These are phyloP conservation scores for Pleurostoma richardsiae DNA, from an alignment of 2,329 filamentous ascomycete species.

Conservation along the genomic window DNA sequence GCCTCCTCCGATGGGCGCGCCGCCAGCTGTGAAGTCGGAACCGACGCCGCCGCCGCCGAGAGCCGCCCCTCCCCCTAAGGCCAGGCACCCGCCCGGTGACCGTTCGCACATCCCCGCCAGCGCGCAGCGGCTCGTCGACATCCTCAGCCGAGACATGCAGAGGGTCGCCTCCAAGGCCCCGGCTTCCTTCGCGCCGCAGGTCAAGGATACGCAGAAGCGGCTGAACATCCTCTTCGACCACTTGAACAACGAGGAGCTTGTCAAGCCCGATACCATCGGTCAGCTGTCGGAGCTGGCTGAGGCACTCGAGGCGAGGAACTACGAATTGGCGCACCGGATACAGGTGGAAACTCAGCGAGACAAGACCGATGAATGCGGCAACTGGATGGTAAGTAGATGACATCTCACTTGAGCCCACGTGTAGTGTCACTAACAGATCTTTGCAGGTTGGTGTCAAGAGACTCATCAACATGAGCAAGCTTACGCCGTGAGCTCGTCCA, in stretches of 20 bases:
- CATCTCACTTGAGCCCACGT: too few species aligned
- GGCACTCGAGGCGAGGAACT: conserved; percentile 65
- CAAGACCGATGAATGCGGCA: conserved; percentile 74
- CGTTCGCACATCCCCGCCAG: conserved; percentile 78
- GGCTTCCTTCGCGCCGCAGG: conserved; percentile 78
- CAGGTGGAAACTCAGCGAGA: conserved; percentile 73
- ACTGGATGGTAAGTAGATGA: conserved; percentile 72
- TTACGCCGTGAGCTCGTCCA: conserved; percentile 48
- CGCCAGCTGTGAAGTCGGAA: conserved; percentile 25
- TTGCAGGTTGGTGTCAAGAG: conserved; percentile 68
- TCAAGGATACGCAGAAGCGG: conserved; percentile 90
- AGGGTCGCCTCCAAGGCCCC: conserved; percentile 84
- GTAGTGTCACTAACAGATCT: conserved; percentile 29
- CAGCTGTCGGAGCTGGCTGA: conserved; percentile 60
- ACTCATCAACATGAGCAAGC: conserved; percentile 74
- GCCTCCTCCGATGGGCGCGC: conserved; percentile 31
- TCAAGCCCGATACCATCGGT: conserved; percentile 73
- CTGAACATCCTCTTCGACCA: conserved; percentile 94
- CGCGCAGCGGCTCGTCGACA: conserved; percentile 74
- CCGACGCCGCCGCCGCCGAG: conserved; percentile 42
- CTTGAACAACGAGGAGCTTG: conserved; percentile 88
- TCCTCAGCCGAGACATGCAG: conserved; percentile 79
- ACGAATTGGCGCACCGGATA: conserved; percentile 59
- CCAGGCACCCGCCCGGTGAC: conserved; percentile 77
- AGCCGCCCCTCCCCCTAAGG: conserved; percentile 44